Conservation (phyloP, 2,329 filamentous ascomycete genomes). For the Colletotrichum lentis region DNA sequence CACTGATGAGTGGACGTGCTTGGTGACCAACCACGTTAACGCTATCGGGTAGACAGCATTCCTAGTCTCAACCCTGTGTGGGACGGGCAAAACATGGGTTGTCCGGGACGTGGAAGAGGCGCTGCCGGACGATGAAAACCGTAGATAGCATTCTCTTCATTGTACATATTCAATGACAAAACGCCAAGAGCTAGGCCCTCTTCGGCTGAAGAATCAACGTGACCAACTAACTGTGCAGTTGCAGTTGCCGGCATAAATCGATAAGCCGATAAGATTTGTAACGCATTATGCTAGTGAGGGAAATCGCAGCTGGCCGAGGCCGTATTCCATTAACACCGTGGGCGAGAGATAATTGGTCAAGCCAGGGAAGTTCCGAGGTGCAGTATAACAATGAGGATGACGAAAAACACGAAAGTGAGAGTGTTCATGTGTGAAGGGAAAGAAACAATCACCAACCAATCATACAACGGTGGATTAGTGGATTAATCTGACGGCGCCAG, state of each 20-base stretch:
- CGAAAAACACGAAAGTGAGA: no score
- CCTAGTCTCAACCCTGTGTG: not conserved
- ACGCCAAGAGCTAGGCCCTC: not conserved
- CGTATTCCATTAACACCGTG: not conserved
- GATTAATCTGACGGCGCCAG: not conserved
- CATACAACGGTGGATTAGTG: not conserved
- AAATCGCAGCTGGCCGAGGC: not conserved
- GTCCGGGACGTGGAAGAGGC: not conserved
- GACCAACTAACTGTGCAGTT: no score
- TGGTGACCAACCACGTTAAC: conserved; percentile 55
- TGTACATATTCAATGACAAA: conserved; percentile 5
- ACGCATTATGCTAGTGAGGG: not conserved
- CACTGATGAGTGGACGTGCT: conserved; percentile 52
- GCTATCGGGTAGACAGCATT: conserved; percentile 16
- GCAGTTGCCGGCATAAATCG: no score
- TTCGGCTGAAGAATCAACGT: not conserved
- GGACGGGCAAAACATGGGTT: not conserved
- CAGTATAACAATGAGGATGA: no score
- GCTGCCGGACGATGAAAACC: not conserved
- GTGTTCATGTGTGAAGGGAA: not conserved
- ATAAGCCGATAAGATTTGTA: no score
- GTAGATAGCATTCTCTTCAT: conserved; percentile 17
- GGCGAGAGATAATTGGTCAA: not conserved
- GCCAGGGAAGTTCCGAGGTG: not conserved
- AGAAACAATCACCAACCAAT: not conserved